A percentile compares a stretch with the other conserved stretches of the same genome.
phyloP scores from a whole-genome alignment of 2,329 filamentous ascomycete genomes.

The Fusarium hostae region DNA sequence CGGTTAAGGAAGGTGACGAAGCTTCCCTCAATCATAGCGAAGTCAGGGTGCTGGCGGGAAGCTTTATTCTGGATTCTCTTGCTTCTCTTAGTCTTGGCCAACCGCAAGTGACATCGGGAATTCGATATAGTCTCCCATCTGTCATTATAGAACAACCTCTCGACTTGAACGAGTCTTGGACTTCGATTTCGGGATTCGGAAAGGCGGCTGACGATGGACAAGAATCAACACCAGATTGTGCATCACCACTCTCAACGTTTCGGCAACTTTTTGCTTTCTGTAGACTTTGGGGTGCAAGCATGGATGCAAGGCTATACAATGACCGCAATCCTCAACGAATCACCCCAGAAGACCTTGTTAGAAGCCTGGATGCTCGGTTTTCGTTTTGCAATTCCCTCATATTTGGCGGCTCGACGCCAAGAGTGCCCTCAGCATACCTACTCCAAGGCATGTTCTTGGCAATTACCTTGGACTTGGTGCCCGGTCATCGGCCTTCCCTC shows the following conservation, averaged over 20 bases:
- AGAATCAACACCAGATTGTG: conserved; percentile 20
- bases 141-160: conserved; percentile 22
- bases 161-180: conserved; percentile 33
- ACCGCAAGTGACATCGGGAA: conserved; percentile 36
- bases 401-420: conserved; percentile 49
- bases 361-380: conserved; percentile 49
- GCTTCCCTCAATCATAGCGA: conserved; percentile 24
- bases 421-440: conserved; percentile 50
- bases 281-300: conserved; percentile 47
- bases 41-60: conserved; percentile 58
- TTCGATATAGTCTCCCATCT: conserved; percentile 31
- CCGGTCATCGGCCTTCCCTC: conserved; percentile 49
- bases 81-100: conserved; percentile 62
- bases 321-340: conserved; percentile 18
- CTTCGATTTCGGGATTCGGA: conserved; percentile 38
- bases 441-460: conserved; percentile 53
- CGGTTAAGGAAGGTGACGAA: conserved; percentile 25
- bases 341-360: conserved; percentile 47
- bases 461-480: conserved; percentile 49
- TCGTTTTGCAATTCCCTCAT: conserved; percentile 54
- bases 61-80: conserved; percentile 71
- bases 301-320: conserved; percentile 34
- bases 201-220: not conserved
- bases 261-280: conserved; percentile 56
- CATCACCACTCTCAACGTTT: conserved; percentile 54